These are phyloP conservation scores for Apiospora phragmitis DNA, from an alignment of 2,329 filamentous ascomycete genomes.

Conservation along the genomic window DNA sequence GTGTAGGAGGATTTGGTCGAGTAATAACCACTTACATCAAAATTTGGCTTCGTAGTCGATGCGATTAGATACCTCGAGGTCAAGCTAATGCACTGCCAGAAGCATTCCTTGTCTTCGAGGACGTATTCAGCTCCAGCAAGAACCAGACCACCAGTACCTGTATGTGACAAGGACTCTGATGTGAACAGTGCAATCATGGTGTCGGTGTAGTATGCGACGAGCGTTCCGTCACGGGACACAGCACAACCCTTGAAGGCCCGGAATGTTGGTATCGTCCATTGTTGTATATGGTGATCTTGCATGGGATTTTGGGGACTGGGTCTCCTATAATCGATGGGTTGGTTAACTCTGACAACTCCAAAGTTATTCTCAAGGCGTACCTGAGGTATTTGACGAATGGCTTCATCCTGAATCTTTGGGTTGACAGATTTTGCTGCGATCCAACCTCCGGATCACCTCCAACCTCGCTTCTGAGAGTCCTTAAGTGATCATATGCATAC, in stretches of 20 bases:
- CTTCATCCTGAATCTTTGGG: not conserved
- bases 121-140: not conserved
- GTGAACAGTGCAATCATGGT: not conserved
- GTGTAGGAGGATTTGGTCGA: not conserved
- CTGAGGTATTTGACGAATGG: not conserved
- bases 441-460: not conserved
- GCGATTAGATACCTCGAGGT: not conserved
- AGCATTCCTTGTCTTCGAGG: not conserved
- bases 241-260: not conserved
- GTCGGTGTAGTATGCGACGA: not conserved
- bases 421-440: not conserved
- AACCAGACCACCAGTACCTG: not conserved
- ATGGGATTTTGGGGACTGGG: not conserved
- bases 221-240: not conserved
- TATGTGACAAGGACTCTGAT: not conserved
- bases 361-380: not conserved
- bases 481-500: not conserved
- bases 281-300: not conserved
- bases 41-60: conserved; percentile 1
- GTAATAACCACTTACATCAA: not conserved
- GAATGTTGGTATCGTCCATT: not conserved
- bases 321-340: not conserved
- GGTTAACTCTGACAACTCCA: not conserved
- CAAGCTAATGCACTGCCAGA: conserved; percentile 1
- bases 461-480: not conserved